Percentiles rank a stretch among this genome's conserved stretches.
Conservation (phyloP, 2,329 filamentous ascomycete species). For the Sordariomycetes sp. region DNA sequence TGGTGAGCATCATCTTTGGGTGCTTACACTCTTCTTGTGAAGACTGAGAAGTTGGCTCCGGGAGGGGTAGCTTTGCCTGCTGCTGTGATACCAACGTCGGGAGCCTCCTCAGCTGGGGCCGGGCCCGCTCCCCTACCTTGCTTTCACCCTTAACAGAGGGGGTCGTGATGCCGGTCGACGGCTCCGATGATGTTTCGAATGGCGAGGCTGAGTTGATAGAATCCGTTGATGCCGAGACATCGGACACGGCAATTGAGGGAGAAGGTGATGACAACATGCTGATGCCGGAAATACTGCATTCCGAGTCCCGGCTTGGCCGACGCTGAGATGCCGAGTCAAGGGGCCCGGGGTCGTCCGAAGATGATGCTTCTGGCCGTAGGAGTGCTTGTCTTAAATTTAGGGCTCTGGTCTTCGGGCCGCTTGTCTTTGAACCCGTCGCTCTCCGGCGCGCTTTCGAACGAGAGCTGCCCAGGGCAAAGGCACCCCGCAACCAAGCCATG, state of each 20-base stretch:
- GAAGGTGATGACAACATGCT: background rate
- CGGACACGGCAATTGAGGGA: background rate
- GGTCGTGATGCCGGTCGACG: constrained; percentile 1
- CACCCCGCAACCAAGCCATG: constrained; percentile 1
- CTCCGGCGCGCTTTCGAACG: background rate
- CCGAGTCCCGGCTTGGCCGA: background rate
- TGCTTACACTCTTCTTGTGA: background rate
- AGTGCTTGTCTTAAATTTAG: background rate
- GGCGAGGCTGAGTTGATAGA: background rate
- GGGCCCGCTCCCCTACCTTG: background rate
- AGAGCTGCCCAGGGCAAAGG: background rate
- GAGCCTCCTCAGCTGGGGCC: background rate
- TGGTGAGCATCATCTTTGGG: background rate
- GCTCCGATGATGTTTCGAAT: background rate
- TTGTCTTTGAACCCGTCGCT: background rate
- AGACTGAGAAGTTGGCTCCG: background rate
- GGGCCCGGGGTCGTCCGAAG: background rate
- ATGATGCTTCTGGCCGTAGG: background rate
- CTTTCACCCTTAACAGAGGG: background rate
- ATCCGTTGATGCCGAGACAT: background rate
- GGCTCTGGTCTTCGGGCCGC: background rate
- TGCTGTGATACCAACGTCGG: background rate
- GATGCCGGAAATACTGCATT: background rate
- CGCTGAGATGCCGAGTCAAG: constrained; percentile 1
- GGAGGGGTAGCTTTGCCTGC: background rate